Percentiles rank a stretch among this genome's conserved stretches.
These are phyloP conservation scores for Abortiporus biennis DNA, from an alignment of 1,284 basidiomycete genomes.

Conservation along the genomic window DNA sequence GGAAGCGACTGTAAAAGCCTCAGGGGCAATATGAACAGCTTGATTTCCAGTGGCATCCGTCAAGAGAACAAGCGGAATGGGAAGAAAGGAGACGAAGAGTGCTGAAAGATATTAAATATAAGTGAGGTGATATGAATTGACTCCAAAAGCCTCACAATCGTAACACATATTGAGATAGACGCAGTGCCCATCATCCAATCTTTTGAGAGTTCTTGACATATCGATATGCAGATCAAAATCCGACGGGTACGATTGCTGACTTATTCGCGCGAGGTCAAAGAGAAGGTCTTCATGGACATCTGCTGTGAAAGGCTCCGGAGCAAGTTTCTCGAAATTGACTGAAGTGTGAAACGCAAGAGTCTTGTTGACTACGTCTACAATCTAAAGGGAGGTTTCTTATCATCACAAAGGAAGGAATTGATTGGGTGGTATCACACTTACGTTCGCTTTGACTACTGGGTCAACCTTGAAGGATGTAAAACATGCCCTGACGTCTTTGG, in stretches of 20 bases:
- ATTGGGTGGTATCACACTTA: not conserved
- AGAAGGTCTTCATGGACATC: constrained; percentile 53
- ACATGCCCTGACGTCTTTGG: constrained; percentile 43
- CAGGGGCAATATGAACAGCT: constrained; percentile 49
- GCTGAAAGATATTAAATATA: constrained; percentile 15
- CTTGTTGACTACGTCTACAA: constrained; percentile 52
- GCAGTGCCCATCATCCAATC: constrained; percentile 54
- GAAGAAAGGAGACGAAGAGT: constrained; percentile 48
- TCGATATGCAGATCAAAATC: constrained; percentile 52
- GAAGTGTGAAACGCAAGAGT: constrained; percentile 57
- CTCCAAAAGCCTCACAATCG: constrained; percentile 34
- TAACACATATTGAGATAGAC: constrained; percentile 50
- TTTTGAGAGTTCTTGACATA: constrained; percentile 45
- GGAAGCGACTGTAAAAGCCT: constrained; percentile 47
- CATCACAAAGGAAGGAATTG: constrained; percentile 6
- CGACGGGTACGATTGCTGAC: constrained; percentile 33
- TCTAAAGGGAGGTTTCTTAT: constrained; percentile 24
- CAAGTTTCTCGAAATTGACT: constrained; percentile 48
- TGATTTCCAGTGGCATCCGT: constrained; percentile 40
- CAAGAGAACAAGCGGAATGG: constrained; percentile 46
- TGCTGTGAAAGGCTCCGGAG: constrained; percentile 45
- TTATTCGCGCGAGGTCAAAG: constrained; percentile 44
- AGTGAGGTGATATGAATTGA: not conserved
- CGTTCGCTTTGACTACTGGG: constrained; percentile 36
- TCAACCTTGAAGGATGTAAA: constrained; percentile 40